Evolutionary conservation across 1,284 basidiomycete genomes (phyloP).

Genomic region (Wolfiporia cocos): DNA sequence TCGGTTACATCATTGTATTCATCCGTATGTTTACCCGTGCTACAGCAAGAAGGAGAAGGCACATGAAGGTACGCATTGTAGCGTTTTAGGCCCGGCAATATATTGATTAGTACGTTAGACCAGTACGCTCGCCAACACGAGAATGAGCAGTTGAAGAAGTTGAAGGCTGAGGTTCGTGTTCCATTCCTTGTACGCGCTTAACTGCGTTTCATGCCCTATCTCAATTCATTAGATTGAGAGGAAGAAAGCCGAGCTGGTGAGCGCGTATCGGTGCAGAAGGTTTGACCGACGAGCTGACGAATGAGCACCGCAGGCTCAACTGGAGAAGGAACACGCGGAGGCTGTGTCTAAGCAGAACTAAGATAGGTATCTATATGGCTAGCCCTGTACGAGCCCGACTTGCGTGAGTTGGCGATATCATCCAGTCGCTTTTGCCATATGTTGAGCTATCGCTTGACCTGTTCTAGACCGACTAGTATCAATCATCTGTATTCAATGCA

Average conservation of each 20-base stretch:
- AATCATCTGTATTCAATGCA: too few relatives aligned
- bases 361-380: too few relatives aligned
- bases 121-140: conserved; percentile 57
- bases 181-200: background rate
- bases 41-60: conserved; percentile 73
- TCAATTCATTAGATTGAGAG: conserved; percentile 39
- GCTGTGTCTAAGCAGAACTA: conserved; percentile 1
- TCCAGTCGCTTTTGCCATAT: too few relatives aligned
- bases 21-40: conserved; percentile 7
- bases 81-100: background rate
- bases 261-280: conserved; percentile 12
- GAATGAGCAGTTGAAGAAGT: conserved; percentile 45
- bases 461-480: too few relatives aligned
- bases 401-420: too few relatives aligned
- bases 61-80: conserved; percentile 46
- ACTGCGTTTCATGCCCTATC: background rate
- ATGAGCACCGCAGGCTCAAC: conserved; percentile 20
- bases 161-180: conserved; percentile 45
- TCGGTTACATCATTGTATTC: conserved; percentile 7
- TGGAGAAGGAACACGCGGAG: conserved; percentile 34
- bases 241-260: conserved; percentile 55
- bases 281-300: background rate
- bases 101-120: conserved; percentile 30
- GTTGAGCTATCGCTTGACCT: too few relatives aligned
- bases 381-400: too few relatives aligned